Percentiles rank a stretch among this genome's conserved stretches.
Evolutionary conservation across 225 moss, liverwort and hornwort species (phyloP).

Genomic region (Neckera pumila): DNA sequence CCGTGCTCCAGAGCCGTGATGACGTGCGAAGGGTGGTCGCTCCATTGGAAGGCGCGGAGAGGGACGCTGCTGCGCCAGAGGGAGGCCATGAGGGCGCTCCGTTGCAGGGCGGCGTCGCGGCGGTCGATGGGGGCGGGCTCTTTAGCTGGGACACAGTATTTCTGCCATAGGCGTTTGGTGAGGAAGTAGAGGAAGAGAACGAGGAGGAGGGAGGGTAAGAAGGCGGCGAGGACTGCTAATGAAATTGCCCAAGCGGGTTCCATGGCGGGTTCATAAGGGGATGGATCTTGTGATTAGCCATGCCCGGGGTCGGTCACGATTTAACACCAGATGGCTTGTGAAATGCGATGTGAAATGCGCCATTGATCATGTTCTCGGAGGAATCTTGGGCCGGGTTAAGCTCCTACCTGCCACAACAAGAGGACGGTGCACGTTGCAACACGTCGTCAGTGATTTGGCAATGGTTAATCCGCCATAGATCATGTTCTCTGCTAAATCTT

Average conservation of each 20-base stretch:
- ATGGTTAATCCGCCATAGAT: not conserved
- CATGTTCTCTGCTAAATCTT: not conserved
- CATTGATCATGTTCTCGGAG: not conserved
- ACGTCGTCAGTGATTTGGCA: not conserved
- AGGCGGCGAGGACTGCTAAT: conserved; percentile 17
- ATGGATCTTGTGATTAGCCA: conserved; percentile 8
- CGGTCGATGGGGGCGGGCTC: conserved; percentile 6
- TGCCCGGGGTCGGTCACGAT: conserved; percentile 11
- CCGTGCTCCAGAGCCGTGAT: conserved; percentile 56
- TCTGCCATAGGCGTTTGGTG: not conserved
- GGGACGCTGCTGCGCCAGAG: conserved; percentile 40
- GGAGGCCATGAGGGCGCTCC: conserved; percentile 41
- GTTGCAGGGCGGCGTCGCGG: conserved; percentile 34
- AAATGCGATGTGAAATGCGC: not conserved
- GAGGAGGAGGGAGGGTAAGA: conserved; percentile 19
- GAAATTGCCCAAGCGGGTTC: conserved; percentile 30
- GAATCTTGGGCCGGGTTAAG: not conserved
- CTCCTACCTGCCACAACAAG: not conserved
- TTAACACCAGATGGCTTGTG: not conserved
- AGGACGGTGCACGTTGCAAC: not conserved
- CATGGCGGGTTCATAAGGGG: conserved; percentile 18
- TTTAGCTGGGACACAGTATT: not conserved
- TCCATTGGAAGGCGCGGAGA: conserved; percentile 36
- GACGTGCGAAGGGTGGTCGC: conserved; percentile 43
- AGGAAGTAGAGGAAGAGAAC: conserved; percentile 4